Evolutionary conservation across 164 flowering plant genomes (phyloP).

Genomic region (Aristolochia contorta): DNA sequence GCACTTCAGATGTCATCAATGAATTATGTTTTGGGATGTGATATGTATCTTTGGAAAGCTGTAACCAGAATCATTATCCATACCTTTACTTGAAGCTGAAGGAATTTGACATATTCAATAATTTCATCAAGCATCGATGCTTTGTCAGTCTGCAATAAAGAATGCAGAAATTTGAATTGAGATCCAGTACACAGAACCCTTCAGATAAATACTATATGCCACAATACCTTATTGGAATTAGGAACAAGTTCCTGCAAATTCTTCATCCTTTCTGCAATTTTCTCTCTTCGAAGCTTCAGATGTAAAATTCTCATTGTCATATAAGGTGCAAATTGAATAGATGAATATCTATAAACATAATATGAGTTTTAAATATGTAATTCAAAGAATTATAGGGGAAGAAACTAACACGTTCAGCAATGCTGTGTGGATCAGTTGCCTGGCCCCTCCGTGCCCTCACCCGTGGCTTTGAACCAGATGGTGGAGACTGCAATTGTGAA

Average conservation of each 20-base stretch:
- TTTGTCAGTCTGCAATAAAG: slow-evolving; percentile 26
- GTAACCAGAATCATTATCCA: not conserved
- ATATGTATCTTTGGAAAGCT: not conserved
- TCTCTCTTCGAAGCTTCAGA: slow-evolving; percentile 52
- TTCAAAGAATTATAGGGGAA: not conserved
- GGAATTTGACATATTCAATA: slow-evolving; percentile 34
- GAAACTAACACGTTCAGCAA: slow-evolving; percentile 48
- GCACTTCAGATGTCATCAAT: slow-evolving; percentile 1
- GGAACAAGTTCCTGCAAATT: slow-evolving; percentile 59
- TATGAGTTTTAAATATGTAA: not conserved
- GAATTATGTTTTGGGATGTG: not conserved
- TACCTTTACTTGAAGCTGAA: slow-evolving; percentile 36
- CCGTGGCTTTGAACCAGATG: slow-evolving; percentile 20
- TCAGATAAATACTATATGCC: not conserved
- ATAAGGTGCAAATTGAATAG: not conserved
- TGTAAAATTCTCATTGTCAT: not conserved
- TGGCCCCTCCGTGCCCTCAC: slow-evolving; percentile 57
- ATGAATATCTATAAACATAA: not conserved
- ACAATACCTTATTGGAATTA: slow-evolving; percentile 40
- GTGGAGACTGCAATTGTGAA: slow-evolving; percentile 13
- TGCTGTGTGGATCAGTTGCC: slow-evolving; percentile 66
- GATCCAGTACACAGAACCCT: not conserved
- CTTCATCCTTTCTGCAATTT: slow-evolving; percentile 59
- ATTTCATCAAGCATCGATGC: slow-evolving; percentile 38
- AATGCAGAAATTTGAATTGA: not conserved